Evolutionary conservation across 1,284 basidiomycete species (phyloP), one percentile per base, ranked within the genome.

Genomic region (Pisolithus thermaeus): DNA sequence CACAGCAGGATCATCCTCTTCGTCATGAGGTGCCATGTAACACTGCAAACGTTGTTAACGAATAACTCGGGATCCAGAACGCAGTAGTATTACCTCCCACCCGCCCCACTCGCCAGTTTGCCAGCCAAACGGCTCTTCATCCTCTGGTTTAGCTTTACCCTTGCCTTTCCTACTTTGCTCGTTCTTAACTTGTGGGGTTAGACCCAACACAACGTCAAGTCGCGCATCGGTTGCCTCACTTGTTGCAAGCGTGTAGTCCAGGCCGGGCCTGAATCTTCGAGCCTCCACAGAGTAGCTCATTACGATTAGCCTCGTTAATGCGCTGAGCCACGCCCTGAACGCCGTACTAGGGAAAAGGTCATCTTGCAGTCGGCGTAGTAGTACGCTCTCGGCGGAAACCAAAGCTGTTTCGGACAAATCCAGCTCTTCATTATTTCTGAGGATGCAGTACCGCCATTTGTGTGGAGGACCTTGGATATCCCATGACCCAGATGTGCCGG

Each of bases 181-280:
- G 61, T 64, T 57, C 46, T 40, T 52, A 4, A 77, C 74, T 62
- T 84, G 81, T 22, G 94, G 94, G 23, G 94, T 97, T 57, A 97
- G 71, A 9, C 90, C 91, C n/a, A 99, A 78, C 52, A 90, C 87
- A 11, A 93, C 83, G 64, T 99, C 96, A 58, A 98, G 72, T 56
- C 92, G 74, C 40, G 85, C 83, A 65, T 92, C 90, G 53, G 75
- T 79, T 56, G 90, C 87, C 61, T 96, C 90, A 53, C 91, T 90
- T 56, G 89, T 88, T 30, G 96, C 96, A 1, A 99, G 80, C 18
- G 95, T 97, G 69, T 98, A 98, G 70, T 98, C 95, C 58, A 98
- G 73, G 0, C 94, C 96, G 1, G 92, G 92, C 52, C 95, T 75
- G 72, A 98, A 97, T 43, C 96, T 74, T 56, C 96, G 77, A 48